Conservation (phyloP, 192 early-diverging fungal genomes). For the Linnemannia elongata region DNA sequence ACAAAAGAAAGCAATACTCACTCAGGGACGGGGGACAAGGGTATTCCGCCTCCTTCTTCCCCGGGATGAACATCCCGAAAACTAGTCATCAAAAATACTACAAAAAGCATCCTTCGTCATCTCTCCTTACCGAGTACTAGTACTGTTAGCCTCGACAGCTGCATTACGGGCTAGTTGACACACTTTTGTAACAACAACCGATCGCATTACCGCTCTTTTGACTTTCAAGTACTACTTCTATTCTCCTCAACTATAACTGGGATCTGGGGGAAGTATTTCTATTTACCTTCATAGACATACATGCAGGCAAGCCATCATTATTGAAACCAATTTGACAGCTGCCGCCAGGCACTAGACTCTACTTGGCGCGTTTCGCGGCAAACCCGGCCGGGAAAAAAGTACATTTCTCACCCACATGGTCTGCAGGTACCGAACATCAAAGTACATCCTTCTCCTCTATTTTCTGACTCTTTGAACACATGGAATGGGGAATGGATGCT, state of each 20-base stretch:
- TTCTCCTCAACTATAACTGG: background rate
- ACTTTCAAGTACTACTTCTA: background rate
- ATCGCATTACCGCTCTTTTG: background rate
- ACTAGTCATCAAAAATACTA: conserved; percentile 27
- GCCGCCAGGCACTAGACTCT: too few species aligned
- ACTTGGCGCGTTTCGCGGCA: too few species aligned
- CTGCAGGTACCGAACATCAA: background rate
- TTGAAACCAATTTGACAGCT: background rate
- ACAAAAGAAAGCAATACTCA: background rate
- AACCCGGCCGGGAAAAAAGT: background rate
- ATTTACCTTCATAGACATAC: background rate
- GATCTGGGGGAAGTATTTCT: background rate
- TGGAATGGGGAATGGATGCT: background rate
- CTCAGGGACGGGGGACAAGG: background rate
- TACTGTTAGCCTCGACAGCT: background rate
- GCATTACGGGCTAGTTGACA: background rate
- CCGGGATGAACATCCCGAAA: conserved; percentile 13
- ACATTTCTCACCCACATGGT: background rate
- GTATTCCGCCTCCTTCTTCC: background rate
- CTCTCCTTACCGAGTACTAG: too few species aligned
- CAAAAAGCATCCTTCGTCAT: background rate
- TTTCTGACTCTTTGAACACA: too few species aligned
- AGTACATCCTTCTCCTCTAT: background rate
- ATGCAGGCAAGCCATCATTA: background rate
- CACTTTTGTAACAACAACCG: background rate